Base-by-base conservation (phyloP, 2,329 filamentous ascomycete genomes). In the Penicillium janthinellum region DNA sequence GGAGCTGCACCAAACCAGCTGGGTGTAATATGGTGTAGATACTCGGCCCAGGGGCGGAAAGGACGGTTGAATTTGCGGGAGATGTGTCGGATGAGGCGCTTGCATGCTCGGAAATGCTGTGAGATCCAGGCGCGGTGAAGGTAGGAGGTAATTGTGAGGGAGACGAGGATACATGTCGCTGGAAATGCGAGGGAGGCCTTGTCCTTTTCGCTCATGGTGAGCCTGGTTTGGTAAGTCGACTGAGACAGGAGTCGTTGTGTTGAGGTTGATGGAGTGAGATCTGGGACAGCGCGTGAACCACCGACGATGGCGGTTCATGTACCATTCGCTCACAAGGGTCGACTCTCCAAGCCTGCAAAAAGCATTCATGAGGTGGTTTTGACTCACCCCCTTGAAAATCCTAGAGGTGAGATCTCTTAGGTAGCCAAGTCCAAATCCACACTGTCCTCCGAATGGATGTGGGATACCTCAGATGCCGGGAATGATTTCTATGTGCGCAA, bases 161-260 rank as follows among this genome's bases (percentile, higher is more conserved):
- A 64, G 39, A 70, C 39, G 8, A 67, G 4, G 12, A 70, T 51
- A 49, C 67, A 70, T 45, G 63, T 53, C 1, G 54, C 17, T 1
- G 58, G 58, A 12, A 63, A 58, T 12, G 38, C 15, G 34, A 63
- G 58, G 17, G 61, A 61, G 20, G 41, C 55, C 15, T 52, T 22
- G 15, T 25, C 47, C 17, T 58, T 39, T 14, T n/a, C 22, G n/a
- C 6, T 10, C 20, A 47, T 55, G 31, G 17, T 42, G 41, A 25
- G n/a, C 10, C 28, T 28, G 6, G 14, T 11, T 28, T 5, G 20
- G 17, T 52, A 22, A 25, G 14, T 39, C 11, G 49, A 12, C 7
- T 52, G 8, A 22, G 25, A 12, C 12, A 28, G 12, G 44, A 31
- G 44, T 17, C n/a, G 44, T 17, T n/a, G 44, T 47, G 3, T 11